Conservation (phyloP, 768 basidiomycete genomes). For the Cyclocybe cylindracea region DNA sequence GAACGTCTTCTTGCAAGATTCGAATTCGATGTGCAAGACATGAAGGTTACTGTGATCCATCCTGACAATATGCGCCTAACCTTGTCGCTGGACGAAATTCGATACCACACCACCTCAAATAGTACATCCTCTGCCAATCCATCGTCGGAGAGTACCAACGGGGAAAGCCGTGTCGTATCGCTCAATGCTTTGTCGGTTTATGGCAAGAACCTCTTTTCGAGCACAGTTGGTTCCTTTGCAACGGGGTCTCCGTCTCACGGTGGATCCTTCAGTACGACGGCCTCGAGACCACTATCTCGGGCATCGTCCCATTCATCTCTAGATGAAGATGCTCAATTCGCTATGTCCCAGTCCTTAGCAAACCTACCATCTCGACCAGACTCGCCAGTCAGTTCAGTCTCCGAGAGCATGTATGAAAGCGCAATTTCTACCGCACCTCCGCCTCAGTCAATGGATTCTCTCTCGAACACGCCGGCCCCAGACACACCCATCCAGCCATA, state of each 20-base stretch:
- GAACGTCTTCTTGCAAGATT: slow-evolving; percentile 79
- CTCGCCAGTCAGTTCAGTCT: slow-evolving; percentile 48
- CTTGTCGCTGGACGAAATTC: slow-evolving; percentile 55
- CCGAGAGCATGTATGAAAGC: slow-evolving; percentile 80
- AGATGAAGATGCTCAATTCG: slow-evolving; percentile 63
- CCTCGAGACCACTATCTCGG: slow-evolving; percentile 40
- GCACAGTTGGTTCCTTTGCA: background rate
- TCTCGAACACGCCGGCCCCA: too few relatives aligned
- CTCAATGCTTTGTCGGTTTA: slow-evolving; percentile 60
- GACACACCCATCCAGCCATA: too few relatives aligned
- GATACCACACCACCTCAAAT: slow-evolving; percentile 50
- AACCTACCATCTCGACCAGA: slow-evolving; percentile 50
- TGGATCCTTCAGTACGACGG: slow-evolving; percentile 22
- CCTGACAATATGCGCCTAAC: slow-evolving; percentile 64
- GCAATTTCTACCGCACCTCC: slow-evolving; percentile 45
- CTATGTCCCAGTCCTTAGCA: slow-evolving; percentile 78
- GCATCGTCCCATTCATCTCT: slow-evolving; percentile 59
- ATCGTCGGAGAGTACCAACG: slow-evolving; percentile 13
- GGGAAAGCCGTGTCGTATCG: slow-evolving; percentile 49
- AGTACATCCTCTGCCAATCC: background rate
- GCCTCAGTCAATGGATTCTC: background rate
- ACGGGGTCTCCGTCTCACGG: slow-evolving; percentile 18
- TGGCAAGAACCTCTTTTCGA: slow-evolving; percentile 22
- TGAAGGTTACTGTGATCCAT: slow-evolving; percentile 68
- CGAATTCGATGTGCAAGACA: slow-evolving; percentile 72